Base-by-base conservation (phyloP, 2,329 filamentous ascomycete genomes). In the Fusarium nygamai region DNA sequence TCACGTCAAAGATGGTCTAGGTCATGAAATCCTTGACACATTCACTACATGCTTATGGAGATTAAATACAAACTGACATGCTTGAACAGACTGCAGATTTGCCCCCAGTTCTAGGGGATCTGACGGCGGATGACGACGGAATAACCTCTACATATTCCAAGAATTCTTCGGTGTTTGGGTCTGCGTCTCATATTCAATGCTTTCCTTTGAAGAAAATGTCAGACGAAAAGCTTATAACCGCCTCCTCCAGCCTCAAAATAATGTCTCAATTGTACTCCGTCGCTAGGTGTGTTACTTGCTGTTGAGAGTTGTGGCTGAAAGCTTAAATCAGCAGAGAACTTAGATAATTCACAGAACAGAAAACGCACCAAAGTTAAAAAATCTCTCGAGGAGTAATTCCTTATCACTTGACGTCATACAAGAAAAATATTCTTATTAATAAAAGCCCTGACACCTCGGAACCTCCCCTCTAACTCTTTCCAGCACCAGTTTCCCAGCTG, bases 401-500 rank as follows among this genome's bases (percentile, higher is more conserved):
- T 22, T 39, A 20, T 12, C 38, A 2, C 10, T 9, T 44, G 41
- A 46, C 11, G 11, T 27, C 43, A 46, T 19, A 6, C 43, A 27
- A 13, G 2, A 27, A 9, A 3, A 2, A 4, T 9, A 13, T 20
- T 46, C 0, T 13, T 27, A 46, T 46, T 20, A 13, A 20, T 27
- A 27, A 4, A 20, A 2, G 24, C 43, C 43, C 1, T 27, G 11
- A 1, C 11, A 13, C 24, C 24, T 46, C 41, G 17, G 9, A 13
- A 4, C 12, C 11, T 27, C 43, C 24, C 19, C 11, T 6, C 19
- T 27, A 9, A 17, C 0, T 27, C 0, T 46, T 20, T 4, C 8
- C n/a, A 9, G 0, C 7, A 20, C 11, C 43, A 13, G 43, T 20
- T 17, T 27, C 24, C 11, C 19, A 27, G 5, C 43, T 46, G 3